Conservation (phyloP, 2,329 filamentous ascomycete species). For the Ophiosphaerella korrae region DNA sequence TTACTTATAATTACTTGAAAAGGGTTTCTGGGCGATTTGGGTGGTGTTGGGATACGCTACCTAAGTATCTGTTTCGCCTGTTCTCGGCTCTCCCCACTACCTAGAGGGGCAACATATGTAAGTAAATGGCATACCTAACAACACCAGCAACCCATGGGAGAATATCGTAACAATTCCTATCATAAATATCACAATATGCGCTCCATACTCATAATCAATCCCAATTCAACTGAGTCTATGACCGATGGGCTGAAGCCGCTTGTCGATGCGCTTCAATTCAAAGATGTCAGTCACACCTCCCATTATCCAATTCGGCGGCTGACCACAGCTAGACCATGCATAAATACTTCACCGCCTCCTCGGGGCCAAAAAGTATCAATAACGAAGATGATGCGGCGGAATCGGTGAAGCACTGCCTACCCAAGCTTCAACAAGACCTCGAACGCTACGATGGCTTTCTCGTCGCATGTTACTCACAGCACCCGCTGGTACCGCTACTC, state of each 20-base stretch:
- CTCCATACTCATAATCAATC: constrained; percentile 74
- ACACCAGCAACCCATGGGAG: constrained; percentile 25
- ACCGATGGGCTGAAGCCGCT: constrained; percentile 66
- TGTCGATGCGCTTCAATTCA: constrained; percentile 51
- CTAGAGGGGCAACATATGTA: constrained; percentile 18
- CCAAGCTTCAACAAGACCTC: constrained; percentile 56
- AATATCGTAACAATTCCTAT: constrained; percentile 25
- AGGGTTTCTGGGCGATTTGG: too few relatives aligned
- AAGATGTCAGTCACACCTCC: constrained; percentile 45
- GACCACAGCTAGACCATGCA: constrained; percentile 52
- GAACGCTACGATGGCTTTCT: constrained; percentile 73
- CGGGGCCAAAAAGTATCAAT: constrained; percentile 77
- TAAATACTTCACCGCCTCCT: constrained; percentile 69
- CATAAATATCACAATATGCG: constrained; percentile 40
- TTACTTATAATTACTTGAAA: too few relatives aligned
- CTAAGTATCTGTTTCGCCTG: too few relatives aligned
- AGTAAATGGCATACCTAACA: not conserved
- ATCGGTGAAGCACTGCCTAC: constrained; percentile 67
- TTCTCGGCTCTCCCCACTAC: not conserved
- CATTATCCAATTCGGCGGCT: constrained; percentile 48
- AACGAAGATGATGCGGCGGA: constrained; percentile 68
- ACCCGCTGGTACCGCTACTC: constrained; percentile 73
- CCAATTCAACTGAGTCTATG: constrained; percentile 77
- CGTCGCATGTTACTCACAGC: constrained; percentile 86
- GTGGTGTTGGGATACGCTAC: too few relatives aligned